Evolutionary conservation across 805 yeast genomes (phyloP), one percentile per base, ranked within the genome.

Genomic region (Wickerhamiella dianesei): DNA sequence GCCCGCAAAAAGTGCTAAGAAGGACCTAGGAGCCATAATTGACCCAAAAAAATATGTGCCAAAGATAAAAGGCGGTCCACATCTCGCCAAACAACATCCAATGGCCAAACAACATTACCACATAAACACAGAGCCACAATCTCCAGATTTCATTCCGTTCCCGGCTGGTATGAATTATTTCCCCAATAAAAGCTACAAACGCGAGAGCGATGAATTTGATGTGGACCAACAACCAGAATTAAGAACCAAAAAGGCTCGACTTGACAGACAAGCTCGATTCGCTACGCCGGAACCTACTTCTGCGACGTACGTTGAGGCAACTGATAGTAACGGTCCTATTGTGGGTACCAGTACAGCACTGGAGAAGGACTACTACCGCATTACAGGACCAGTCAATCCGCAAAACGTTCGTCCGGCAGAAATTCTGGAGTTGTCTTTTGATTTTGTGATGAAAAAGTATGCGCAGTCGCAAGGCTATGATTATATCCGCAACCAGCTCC

Each of bases 381-480:
- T 92, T 50, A 92, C 98, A 0, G 83, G 95, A 1, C 95, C 80
- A 44, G 96, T 97, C 0, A 83, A 84, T 52, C 96, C 96, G 0
- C 73, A 75, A 2, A 65, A 71, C 21, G 96, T 89, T 2, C 71
- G 98, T 42, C 96, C 97, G 0, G 66, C 75, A 40, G 60, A 58
- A 1, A 68, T 86, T 1, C 64, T 89, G 47, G 70, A 73, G 50
- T 70, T 74, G 54, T 72, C 95, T 2, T 64, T 80, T 40, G 67
- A 67, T 19, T 60, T 70, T 42, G 70, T 89, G 5, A 62, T 75
- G 51, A 58, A 64, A 8, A 80, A 79, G 56, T 79, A 76, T 50
- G 64, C 64, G 3, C 64, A 68, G n/a, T 69, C 67, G 40, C 73
- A 72, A 17, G 42, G 40, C 40, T 92, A 92, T 60, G 71, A 79